phyloP scores from a whole-genome alignment of 345 rosid genomes.

The Syzygium jambos region DNA sequence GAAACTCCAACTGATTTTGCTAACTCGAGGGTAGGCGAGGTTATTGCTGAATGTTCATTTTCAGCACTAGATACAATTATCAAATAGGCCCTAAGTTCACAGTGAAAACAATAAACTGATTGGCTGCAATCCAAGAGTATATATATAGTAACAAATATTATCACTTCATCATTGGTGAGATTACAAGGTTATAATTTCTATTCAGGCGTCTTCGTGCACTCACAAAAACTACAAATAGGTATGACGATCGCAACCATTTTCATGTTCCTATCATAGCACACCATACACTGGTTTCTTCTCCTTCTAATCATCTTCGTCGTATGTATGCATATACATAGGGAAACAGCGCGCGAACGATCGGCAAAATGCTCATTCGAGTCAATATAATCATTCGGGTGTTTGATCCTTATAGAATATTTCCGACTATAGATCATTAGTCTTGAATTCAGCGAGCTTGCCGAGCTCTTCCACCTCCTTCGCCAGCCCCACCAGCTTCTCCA shows the following conservation, averaged over 20 bases:
- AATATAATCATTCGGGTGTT: background rate
- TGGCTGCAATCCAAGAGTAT: background rate
- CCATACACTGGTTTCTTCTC: background rate
- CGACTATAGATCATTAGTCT: background rate
- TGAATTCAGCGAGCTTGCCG: conserved; percentile 38
- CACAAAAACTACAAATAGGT: background rate
- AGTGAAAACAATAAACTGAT: background rate
- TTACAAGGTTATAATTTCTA: background rate
- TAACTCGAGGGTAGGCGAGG: background rate
- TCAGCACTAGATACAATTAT: background rate
- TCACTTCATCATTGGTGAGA: background rate
- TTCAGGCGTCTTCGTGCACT: background rate
- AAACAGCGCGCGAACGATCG: background rate
- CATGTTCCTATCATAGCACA: background rate
- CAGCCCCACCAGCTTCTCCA: conserved; percentile 45
- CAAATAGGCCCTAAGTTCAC: background rate
- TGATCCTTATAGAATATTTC: background rate
- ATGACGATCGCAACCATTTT: background rate
- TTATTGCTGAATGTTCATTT: background rate
- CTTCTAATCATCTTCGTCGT: background rate
- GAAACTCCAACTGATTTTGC: background rate
- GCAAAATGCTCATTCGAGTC: background rate
- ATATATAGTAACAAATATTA: background rate
- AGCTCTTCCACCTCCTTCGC: conserved; percentile 47
- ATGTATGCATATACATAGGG: background rate